Base-by-base conservation (phyloP, 2,329 filamentous ascomycete genomes). In the Trichoderma sp. region DNA sequence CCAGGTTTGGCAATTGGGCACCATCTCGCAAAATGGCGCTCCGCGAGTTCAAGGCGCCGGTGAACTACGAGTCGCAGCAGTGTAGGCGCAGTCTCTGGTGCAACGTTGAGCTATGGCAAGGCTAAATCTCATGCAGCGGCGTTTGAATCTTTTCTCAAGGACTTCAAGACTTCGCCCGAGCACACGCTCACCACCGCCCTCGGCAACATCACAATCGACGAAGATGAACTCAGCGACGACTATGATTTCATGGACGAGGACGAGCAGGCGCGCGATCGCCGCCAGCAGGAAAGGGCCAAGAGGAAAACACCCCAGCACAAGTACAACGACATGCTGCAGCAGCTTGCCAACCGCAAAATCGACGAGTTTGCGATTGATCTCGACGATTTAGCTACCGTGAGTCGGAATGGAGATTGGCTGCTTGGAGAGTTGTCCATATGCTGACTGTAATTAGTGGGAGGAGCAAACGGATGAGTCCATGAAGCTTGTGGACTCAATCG, bases 231-330 rank as follows among this genome's bases (percentile, higher is more conserved):
- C 52, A 94, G 91, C 80, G 94, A 97, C 76, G 93, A 97, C 75
- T 93, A 97, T 79, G 94, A 97, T 76, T 92, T 96, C 77, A 93
- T 97, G 89, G 93, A 97, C 77, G 91, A 94, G 74, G 87, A 89
- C 71, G 90, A 92, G 71, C 87, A 88, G 65, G 83, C 84, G 21
- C 82, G 83, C 49, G 82, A 83, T 70, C 82, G 78, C 70, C 85
- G 83, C 26, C 84, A 81, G 64, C 81, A 82, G 72, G 81, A 86
- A 59, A 84, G 81, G 77, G 83, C 82, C 73, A 82, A 77, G 72
- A 81, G 81, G 74, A 81, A 80, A 74, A 79, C 84, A 74, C 90
- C 89, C 49, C 93, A 91, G 77, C 83, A 90, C 79, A 98, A 98
- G 82, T 99, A 99, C 82, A 90, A 91, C 85, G 87, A 93, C 66